Base-by-base conservation (phyloP, 768 basidiomycete species). In the Mycena vitilis region DNA sequence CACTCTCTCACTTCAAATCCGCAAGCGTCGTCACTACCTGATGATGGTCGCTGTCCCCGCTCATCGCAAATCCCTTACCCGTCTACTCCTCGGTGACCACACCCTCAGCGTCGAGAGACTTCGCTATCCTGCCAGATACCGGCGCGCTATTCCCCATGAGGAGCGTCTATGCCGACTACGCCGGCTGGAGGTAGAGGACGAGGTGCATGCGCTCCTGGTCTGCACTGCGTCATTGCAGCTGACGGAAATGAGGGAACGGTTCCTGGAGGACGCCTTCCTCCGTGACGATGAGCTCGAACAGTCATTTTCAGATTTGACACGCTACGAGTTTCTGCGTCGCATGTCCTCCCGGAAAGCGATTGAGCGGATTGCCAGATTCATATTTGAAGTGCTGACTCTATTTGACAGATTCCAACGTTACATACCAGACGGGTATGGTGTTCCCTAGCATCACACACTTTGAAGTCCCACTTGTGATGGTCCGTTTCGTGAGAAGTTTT, bases 11-110 rank as follows among this genome's bases (percentile, higher is more conserved):
- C 16, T 60, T 8, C 45, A 36, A 1, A 47, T 25, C 25, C 58
- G 45, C 5, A 22, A 38, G 6, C 44, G 16, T 5, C 58, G 58
- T 10, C 47, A 47, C 18, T 60, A 60, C 34, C 58, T 60, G 2
- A 48, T 25, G 2, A 36, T 47, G 44, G 44, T 60, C 45, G 45
- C 8, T 2, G 45, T 60, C 23, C 58, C 58, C 3, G 45, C 44
- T 12, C 58, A 60, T 13, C 45, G 58, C 4, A 52, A 51, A 18
- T 47, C 60, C 4, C 2, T 61, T 2, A 61, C 60, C 18, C 13
- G 60, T 1, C 37, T 61, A n/a, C 16, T 61, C 6, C 23, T 51
- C 1, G 48, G 48, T 5, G 60, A 61, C 15, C 60, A 61, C 60
- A 34, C n/a, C 16, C 11, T 62, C 1, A 51, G 37, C 12, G 60